Evolutionary conservation across 2,329 filamentous ascomycete species (phyloP).

Genomic region (Apiospora sp.): DNA sequence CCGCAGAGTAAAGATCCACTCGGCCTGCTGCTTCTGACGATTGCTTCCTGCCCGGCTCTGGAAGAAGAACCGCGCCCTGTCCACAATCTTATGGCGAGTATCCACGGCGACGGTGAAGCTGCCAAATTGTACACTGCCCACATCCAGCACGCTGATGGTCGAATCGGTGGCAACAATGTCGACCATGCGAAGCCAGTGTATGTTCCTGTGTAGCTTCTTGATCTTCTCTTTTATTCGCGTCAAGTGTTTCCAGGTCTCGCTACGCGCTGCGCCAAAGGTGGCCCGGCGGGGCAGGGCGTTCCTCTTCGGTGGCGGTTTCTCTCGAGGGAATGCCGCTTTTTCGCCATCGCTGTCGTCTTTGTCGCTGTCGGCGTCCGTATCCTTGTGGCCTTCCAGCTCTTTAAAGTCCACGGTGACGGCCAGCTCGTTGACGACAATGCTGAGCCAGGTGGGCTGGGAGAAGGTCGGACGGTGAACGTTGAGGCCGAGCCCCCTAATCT

Average conservation of each 20-base stretch:
- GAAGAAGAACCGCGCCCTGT: constrained; percentile 87
- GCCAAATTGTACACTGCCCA: constrained; percentile 86
- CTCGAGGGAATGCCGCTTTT: constrained; percentile 32
- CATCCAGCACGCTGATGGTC: constrained; percentile 77
- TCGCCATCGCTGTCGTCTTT: constrained; percentile 38
- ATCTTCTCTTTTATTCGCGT: constrained; percentile 83
- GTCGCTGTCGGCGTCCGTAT: constrained; percentile 38
- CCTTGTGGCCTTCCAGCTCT: constrained; percentile 63
- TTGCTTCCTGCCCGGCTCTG: constrained; percentile 72
- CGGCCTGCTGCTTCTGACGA: constrained; percentile 75
- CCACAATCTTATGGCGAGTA: constrained; percentile 89
- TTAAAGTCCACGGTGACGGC: constrained; percentile 83
- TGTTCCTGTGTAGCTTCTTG: constrained; percentile 84
- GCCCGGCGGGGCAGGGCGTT: constrained; percentile 41
- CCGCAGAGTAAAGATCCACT: constrained; percentile 89
- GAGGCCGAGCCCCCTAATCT: constrained; percentile 87
- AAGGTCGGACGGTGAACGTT: constrained; percentile 94
- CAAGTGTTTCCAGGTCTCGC: constrained; percentile 81
- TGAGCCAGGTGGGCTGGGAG: constrained; percentile 95
- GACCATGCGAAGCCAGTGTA: constrained; percentile 88
- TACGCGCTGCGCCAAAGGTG: constrained; percentile 54
- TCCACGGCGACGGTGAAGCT: constrained; percentile 88
- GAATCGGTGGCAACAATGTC: constrained; percentile 88
- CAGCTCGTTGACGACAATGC: constrained; percentile 85
- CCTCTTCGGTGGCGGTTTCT: constrained; percentile 35